Conservation (phyloP, 768 basidiomycete genomes). For the Cubamyces lactineus region DNA sequence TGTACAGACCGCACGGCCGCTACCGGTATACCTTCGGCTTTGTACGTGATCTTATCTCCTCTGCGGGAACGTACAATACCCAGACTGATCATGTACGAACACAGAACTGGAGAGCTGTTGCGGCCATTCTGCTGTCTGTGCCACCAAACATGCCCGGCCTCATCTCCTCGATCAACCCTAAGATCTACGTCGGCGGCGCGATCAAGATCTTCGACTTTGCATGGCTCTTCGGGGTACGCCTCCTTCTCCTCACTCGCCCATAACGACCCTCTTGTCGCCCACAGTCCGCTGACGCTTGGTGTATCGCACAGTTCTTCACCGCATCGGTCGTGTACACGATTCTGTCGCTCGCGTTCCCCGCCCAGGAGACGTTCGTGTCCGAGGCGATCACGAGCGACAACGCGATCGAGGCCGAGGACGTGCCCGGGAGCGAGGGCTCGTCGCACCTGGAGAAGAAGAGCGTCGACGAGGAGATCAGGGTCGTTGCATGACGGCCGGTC, state of each 20-base stretch:
- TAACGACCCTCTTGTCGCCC: background rate
- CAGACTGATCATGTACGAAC: background rate
- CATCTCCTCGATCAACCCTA: conserved; percentile 70
- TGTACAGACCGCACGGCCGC: conserved; percentile 80
- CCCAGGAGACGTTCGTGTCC: conserved; percentile 40
- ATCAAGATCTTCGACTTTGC: conserved; percentile 66
- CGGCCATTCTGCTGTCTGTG: conserved; percentile 68
- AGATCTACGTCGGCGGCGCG: conserved; percentile 62
- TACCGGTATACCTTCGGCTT: conserved; percentile 80
- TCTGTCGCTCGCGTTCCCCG: conserved; percentile 42
- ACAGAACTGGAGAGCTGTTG: conserved; percentile 84
- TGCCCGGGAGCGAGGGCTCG: conserved; percentile 15
- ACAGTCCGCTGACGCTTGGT: background rate
- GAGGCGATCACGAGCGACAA: conserved; percentile 30
- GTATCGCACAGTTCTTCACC: conserved; percentile 36
- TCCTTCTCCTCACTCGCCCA: too few relatives aligned
- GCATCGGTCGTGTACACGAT: conserved; percentile 39
- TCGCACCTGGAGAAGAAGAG: conserved; percentile 24
- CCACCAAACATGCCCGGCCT: conserved; percentile 78
- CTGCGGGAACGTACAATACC: background rate
- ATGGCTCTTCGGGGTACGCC: conserved; percentile 74
- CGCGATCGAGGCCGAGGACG: conserved; percentile 1
- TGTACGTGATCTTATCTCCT: conserved; percentile 44
- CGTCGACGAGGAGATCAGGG: conserved; percentile 23
- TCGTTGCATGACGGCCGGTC: background rate